A percentile compares a stretch with the other conserved stretches of the same genome.
Conservation (phyloP, 257 asterid genomes). For the Parsonsia alboflavescens region DNA sequence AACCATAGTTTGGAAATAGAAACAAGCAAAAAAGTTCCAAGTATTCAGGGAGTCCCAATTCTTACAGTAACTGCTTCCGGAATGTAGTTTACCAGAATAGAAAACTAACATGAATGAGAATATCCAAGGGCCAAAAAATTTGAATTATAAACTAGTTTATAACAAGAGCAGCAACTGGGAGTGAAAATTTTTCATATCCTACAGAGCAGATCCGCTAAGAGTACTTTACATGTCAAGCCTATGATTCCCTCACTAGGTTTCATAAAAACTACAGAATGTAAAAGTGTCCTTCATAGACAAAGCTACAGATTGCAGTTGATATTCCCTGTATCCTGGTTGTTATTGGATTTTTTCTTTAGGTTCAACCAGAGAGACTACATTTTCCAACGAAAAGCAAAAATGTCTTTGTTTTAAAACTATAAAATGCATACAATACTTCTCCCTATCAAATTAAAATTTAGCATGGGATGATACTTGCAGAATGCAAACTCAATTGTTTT, state of each 20-base stretch:
- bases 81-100: background rate
- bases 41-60: background rate
- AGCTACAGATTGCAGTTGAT: background rate
- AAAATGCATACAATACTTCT: background rate
- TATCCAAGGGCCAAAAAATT: background rate
- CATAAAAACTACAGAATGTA: background rate
- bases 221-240: background rate
- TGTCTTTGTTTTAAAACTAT: background rate
- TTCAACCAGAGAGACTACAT: background rate
- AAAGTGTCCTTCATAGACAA: background rate
- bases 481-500: background rate
- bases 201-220: background rate
- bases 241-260: background rate
- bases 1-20: background rate
- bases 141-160: background rate
- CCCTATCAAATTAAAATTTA: background rate
- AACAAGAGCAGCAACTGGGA: background rate
- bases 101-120: background rate
- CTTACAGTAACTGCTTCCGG: background rate
- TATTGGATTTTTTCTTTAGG: background rate
- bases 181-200: background rate
- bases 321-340: background rate
- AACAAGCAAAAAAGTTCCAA: background rate
- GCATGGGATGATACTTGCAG: background rate
- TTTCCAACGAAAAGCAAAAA: background rate